Conservation (phyloP, 306 rosid species). For the Vicia faba region DNA sequence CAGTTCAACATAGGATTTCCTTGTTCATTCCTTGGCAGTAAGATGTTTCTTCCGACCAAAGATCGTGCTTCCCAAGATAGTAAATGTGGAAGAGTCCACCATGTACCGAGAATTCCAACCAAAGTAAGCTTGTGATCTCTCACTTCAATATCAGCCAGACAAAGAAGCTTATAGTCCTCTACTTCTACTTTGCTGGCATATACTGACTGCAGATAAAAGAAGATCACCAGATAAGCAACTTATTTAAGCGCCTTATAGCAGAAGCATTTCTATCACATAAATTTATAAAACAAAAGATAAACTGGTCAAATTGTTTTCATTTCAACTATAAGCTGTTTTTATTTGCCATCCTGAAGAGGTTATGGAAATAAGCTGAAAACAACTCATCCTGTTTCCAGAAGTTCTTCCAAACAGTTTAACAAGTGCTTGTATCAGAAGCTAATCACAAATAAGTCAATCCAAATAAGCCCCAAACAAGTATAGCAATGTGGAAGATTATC, state of each 20-base stretch:
- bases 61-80: conserved; percentile 39
- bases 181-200: conserved; percentile 80
- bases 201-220: conserved; percentile 52
- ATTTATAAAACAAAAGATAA: background rate
- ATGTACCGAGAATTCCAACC: conserved; percentile 76
- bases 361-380: background rate
- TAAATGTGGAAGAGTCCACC: conserved; percentile 66
- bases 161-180: conserved; percentile 65
- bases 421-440: background rate
- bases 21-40: conserved; percentile 25
- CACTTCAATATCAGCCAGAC: conserved; percentile 67
- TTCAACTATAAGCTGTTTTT: background rate
- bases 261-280: no score
- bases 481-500: no score
- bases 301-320: background rate
- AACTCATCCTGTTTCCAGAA: no score
- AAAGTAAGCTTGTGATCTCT: conserved; percentile 51
- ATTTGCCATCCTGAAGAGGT: background rate
- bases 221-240: conserved; percentile 10
- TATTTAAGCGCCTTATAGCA: background rate
- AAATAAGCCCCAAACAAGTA: background rate
- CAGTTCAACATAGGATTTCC: no score
- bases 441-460: background rate
- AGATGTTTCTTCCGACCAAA: conserved; percentile 36
- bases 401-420: no score